Evolutionary conservation across 805 yeast genomes (phyloP).

Genomic region (Ogataea dorogensis): DNA sequence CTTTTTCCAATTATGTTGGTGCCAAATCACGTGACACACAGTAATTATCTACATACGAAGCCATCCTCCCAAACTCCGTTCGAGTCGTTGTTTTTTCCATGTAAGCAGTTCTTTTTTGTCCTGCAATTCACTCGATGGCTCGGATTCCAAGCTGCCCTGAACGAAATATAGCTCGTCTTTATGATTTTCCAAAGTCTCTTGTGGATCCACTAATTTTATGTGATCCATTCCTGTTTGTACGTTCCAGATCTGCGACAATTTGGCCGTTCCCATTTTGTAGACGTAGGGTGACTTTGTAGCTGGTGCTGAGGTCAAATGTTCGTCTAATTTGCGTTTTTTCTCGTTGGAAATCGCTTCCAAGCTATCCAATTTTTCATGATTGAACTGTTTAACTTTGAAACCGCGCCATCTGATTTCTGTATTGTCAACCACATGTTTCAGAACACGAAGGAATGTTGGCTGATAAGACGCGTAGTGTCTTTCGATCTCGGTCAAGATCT

Average conservation of each 20-base stretch:
- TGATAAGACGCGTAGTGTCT: conserved; percentile 17
- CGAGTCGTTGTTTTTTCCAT: conserved; percentile 29
- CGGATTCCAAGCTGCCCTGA: conserved; percentile 19
- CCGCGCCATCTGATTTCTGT: conserved; percentile 27
- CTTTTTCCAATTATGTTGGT: conserved; percentile 2
- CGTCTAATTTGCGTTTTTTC: conserved; percentile 27
- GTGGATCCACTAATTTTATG: conserved; percentile 13
- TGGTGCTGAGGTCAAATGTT: conserved; percentile 14
- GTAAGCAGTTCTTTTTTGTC: conserved; percentile 20
- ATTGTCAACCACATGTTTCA: conserved; percentile 19
- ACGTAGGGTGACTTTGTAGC: conserved; percentile 23
- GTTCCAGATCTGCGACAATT: conserved; percentile 30
- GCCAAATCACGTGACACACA: conserved; percentile 18
- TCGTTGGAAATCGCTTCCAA: conserved; percentile 15
- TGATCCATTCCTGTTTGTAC: conserved; percentile 24
- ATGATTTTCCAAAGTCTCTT: conserved; percentile 24
- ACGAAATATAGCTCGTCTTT: conserved; percentile 31
- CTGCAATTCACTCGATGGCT: conserved; percentile 6
- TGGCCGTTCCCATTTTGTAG: conserved; percentile 31
- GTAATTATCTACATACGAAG: conserved; percentile 1
- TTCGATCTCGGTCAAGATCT: conserved; percentile 25
- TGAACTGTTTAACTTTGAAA: conserved; percentile 32
- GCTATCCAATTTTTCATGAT: conserved; percentile 23
- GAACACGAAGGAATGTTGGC: conserved; percentile 14
- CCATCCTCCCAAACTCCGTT: conserved; percentile 20